Evolutionary conservation across 1,139 yeast species (phyloP), one percentile per base, ranked within the genome.

Genomic region (Blastobotrys apis): DNA sequence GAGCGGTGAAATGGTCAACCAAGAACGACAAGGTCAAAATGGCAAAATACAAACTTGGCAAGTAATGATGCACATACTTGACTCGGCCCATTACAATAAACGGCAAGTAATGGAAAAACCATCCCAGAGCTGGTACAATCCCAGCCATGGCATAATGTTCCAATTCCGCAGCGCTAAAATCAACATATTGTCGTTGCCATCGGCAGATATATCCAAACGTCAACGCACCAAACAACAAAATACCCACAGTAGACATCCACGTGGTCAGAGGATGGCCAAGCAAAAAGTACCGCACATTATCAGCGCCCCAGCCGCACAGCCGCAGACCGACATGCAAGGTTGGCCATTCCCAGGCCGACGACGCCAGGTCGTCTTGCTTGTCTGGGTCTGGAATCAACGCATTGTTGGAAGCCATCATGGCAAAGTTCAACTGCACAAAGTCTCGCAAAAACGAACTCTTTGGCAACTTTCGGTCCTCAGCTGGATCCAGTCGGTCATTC

Each of bases 271-370:
- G 97, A 23, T 95, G 86, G 15, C 97, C 97, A 54, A 94, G 76
- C 68, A 94, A 73, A 71, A 78, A 92, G 70, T 90, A 94, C 66
- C 88, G 87, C 57, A 80, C 75, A 57, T 74, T 78, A 26, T 82
- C 86, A 53, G 78, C 80, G 49, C 81, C 82, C 99, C 99, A 94
- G 39, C 94, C 87, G 69, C 97, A 90, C 73, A 94, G 77, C 70
- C 98, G 84, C 57, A 94, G 80, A 63, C 98, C 98, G 46, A 81
- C 84, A 66, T 86, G 75, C 59, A 90, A 76, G 29, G 92, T 78
- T 47, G 99, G 99, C 99, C 99, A 94, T 75, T 94, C 92, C 98
- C 98, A 94, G 57, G 92, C 92, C 41, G 78, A 64, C 15, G 97
- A 87, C 1, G 97, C 94, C 57, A 94, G 76, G 56, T 83, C 90